These are phyloP conservation scores for Stagonosporopsis chrysanthemi DNA, from an alignment of 2,329 filamentous ascomycete genomes.

Conservation along the genomic window DNA sequence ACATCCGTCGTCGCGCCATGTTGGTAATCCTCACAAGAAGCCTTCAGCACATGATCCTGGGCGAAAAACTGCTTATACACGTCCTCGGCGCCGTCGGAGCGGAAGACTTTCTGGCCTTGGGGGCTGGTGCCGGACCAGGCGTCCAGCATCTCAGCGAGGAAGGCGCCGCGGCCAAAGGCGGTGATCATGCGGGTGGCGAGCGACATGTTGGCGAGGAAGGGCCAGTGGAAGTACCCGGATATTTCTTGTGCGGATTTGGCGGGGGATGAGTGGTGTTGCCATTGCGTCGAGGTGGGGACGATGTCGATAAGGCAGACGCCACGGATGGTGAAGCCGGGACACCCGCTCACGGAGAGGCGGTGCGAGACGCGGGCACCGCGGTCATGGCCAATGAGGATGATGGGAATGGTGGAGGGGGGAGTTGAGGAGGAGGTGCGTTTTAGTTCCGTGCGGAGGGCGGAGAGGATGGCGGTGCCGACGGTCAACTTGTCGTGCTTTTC, in stretches of 20 bases:
- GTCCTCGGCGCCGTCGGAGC: conserved; percentile 44
- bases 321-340: conserved; percentile 50
- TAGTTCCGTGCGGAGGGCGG: conserved; percentile 35
- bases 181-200: conserved; percentile 61
- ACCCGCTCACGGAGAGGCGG: conserved; percentile 60
- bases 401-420: conserved; percentile 20
- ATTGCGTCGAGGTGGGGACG: conserved; percentile 64
- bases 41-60: conserved; percentile 54
- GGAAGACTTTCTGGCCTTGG: conserved; percentile 19
- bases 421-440: conserved; percentile 24
- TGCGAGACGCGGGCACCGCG: conserved; percentile 65
- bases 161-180: conserved; percentile 54
- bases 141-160: conserved; percentile 41
- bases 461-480: conserved; percentile 35
- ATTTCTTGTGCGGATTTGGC: conserved; percentile 52
- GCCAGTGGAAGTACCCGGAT: conserved; percentile 65
- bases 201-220: conserved; percentile 62
- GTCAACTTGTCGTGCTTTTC: conserved; percentile 39
- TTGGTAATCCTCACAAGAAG: conserved; percentile 65
- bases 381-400: conserved; percentile 62
- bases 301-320: conserved; percentile 44
- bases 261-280: conserved; percentile 51
- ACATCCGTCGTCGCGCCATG: conserved; percentile 62
- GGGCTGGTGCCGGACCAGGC: conserved; percentile 48
- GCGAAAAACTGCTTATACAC: conserved; percentile 55